phyloP scores from a whole-genome alignment of 495 filamentous ascomycete species.

The Penicillium goetzii region DNA sequence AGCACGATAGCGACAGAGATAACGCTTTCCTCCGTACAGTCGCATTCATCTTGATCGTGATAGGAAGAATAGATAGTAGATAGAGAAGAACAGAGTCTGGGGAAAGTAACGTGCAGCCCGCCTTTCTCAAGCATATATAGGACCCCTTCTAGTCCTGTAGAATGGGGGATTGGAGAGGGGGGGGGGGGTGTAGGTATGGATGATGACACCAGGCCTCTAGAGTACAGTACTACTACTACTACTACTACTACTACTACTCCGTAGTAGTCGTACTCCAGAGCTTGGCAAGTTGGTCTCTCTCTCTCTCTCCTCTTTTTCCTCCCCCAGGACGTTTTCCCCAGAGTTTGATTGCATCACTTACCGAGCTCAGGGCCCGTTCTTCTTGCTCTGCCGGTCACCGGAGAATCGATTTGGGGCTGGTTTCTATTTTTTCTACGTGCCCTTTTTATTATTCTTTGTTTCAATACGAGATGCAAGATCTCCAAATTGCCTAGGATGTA shows the following conservation, averaged over 20 bases:
- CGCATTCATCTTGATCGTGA: background rate
- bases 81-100: background rate
- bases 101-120: background rate
- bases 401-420: background rate
- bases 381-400: constrained; percentile 5
- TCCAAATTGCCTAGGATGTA: background rate
- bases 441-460: too few relatives aligned
- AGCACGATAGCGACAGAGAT: background rate
- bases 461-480: background rate
- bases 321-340: constrained; percentile 6
- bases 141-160: background rate
- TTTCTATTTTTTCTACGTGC: background rate
- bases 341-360: background rate
- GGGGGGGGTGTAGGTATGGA: background rate
- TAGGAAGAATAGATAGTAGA: background rate
- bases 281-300: background rate
- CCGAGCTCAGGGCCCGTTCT: background rate
- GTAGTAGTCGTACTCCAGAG: background rate
- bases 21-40: background rate
- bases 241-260: background rate
- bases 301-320: background rate
- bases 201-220: background rate
- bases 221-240: background rate
- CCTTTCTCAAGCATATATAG: background rate
- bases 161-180: background rate